These are phyloP conservation scores for Periconia digitata DNA, from an alignment of 2,329 filamentous ascomycete species.

Conservation along the genomic window DNA sequence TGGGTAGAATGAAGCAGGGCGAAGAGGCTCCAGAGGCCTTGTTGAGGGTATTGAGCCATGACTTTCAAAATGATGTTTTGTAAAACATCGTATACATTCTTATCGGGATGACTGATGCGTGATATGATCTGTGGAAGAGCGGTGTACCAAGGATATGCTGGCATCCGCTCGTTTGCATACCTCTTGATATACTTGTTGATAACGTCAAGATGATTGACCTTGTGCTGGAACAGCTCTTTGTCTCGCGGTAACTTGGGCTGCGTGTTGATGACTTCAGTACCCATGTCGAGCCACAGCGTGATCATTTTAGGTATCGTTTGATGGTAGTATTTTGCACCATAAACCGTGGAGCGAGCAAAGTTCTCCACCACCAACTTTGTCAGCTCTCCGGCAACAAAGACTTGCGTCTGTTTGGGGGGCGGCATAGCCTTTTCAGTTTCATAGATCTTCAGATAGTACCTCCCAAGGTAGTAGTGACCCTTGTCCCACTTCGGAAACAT, in stretches of 20 bases:
- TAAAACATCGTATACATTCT: conserved; percentile 73
- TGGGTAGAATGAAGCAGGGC: conserved; percentile 82
- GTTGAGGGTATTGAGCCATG: conserved; percentile 82
- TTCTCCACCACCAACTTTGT: conserved; percentile 91
- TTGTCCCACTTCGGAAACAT: conserved; percentile 81
- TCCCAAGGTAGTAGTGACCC: conserved; percentile 93
- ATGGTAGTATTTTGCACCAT: conserved; percentile 93
- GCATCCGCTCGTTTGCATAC: conserved; percentile 67
- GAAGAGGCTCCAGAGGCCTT: conserved; percentile 88
- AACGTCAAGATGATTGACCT: conserved; percentile 29
- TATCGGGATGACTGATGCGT: conserved; percentile 86
- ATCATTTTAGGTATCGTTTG: conserved; percentile 90
- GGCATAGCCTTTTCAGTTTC: conserved; percentile 83
- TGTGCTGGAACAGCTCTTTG: conserved; percentile 34
- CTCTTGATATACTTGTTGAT: conserved; percentile 72
- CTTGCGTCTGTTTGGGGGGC: conserved; percentile 65
- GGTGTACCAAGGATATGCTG: conserved; percentile 77
- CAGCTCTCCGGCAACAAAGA: conserved; percentile 72
- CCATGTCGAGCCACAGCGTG: conserved; percentile 92
- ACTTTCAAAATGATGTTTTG: conserved; percentile 82
- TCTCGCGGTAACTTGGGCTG: conserved; percentile 24
- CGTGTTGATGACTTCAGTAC: conserved; percentile 62
- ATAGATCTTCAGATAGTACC: conserved; percentile 94
- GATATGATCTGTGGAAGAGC: conserved; percentile 91
- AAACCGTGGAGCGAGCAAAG: conserved; percentile 82